Conservation (phyloP, 2,329 filamentous ascomycete species). For the Penicillium sp. region DNA sequence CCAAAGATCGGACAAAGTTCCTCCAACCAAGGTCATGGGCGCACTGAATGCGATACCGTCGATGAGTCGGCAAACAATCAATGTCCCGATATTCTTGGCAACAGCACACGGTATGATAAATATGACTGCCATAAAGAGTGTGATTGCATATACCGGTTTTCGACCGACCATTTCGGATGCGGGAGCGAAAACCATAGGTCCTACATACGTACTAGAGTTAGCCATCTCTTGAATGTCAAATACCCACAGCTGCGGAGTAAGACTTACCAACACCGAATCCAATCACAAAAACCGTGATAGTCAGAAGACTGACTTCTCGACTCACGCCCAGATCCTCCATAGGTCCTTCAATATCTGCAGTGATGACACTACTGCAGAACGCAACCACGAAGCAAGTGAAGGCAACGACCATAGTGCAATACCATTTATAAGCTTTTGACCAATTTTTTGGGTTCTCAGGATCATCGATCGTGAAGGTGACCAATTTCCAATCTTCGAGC, state of each 20-base stretch:
- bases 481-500: slow-evolving; percentile 54
- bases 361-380: slow-evolving; percentile 68
- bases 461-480: slow-evolving; percentile 66
- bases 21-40: slow-evolving; percentile 79
- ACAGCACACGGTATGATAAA: slow-evolving; percentile 78
- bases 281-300: slow-evolving; percentile 70
- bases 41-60: slow-evolving; percentile 80
- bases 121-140: slow-evolving; percentile 63
- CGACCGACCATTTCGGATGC: slow-evolving; percentile 70
- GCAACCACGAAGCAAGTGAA: slow-evolving; percentile 69
- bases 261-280: slow-evolving; percentile 67
- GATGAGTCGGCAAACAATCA: slow-evolving; percentile 69
- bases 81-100: slow-evolving; percentile 66
- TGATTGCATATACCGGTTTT: slow-evolving; percentile 63
- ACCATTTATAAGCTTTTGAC: slow-evolving; percentile 73
- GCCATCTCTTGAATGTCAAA: not conserved
- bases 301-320: slow-evolving; percentile 65
- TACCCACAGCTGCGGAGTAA: too few relatives aligned
- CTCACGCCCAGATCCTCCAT: slow-evolving; percentile 60
- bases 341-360: slow-evolving; percentile 64
- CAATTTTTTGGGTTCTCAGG: slow-evolving; percentile 81
- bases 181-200: slow-evolving; percentile 74
- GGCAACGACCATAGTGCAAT: slow-evolving; percentile 78
- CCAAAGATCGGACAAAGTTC: slow-evolving; percentile 80
- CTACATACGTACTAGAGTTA: slow-evolving; percentile 27